A percentile compares a stretch with the other conserved stretches of the same genome.
Evolutionary conservation across 2,329 filamentous ascomycete genomes (phyloP).

Genomic region (Pestalotiopsis sp.): DNA sequence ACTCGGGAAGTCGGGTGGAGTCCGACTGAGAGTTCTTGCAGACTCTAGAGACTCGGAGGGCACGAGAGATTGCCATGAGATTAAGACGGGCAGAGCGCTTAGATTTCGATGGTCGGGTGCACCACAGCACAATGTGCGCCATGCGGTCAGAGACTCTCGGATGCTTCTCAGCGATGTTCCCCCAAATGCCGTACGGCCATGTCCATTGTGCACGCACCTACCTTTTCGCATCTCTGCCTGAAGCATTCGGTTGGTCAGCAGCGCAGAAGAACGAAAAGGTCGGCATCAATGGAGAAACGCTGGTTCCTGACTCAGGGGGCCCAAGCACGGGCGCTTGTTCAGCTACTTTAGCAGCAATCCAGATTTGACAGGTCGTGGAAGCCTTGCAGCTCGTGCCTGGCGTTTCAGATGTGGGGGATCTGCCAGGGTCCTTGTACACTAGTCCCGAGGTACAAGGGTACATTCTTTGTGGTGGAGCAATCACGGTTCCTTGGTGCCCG

Average conservation of each 20-base stretch:
- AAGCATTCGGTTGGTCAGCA: conserved; percentile 1
- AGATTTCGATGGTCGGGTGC: background rate
- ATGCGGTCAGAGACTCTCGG: background rate
- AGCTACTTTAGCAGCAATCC: background rate
- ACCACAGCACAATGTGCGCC: background rate
- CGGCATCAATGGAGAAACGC: conserved; percentile 6
- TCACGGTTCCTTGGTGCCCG: background rate
- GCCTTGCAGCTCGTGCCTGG: conserved; percentile 1
- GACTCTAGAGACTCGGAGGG: background rate
- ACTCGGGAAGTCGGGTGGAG: background rate
- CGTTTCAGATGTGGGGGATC: conserved; percentile 13
- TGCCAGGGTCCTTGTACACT: background rate
- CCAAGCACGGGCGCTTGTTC: background rate
- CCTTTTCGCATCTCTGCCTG: background rate
- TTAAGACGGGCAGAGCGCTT: conserved; percentile 3
- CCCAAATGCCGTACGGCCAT: background rate
- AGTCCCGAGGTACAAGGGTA: background rate
- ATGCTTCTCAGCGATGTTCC: background rate
- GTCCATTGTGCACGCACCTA: background rate
- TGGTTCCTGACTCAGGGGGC: background rate
- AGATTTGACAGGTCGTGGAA: conserved; percentile 8
- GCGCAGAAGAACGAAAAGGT: background rate
- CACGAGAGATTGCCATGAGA: background rate
- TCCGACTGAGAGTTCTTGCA: background rate
- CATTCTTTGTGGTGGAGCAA: background rate